Evolutionary conservation across 345 rosid genomes (phyloP), one percentile per base, ranked within the genome.

Genomic region (Brassica cretica): DNA sequence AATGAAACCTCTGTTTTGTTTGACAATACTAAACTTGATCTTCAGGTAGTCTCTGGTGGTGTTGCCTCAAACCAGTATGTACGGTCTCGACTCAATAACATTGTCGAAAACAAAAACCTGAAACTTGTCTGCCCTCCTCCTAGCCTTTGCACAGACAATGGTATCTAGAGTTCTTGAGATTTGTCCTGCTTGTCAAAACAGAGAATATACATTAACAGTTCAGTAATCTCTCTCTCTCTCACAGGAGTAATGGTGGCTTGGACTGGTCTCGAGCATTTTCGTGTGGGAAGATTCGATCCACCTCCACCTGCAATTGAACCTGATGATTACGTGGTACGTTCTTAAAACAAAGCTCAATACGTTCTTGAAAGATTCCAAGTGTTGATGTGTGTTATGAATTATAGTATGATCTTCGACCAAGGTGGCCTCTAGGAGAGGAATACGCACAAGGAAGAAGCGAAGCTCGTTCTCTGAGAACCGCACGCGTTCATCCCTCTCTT

Each of bases 231-330:
- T 5, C 8, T 21, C 37, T 35, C 2, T 35, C 61, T 8, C 19
- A 1, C 64, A 94, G 98, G 98, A 60, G 97, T 88, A 67, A 94
- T 94, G 98, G 87, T 94, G 73, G 98, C 98, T 77, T 94, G 98
- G 98, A 92, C 98, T 59, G 98, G 98, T 64, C 89, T 94, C 1
- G 98, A 94, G 85, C 93, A 94, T 83, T 89, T 90, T 67, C 82
- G 87, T 68, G 82, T 79, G 78, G 98, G 98, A 85, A 89, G 98
- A 85, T 94, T 72, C 66, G 97, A 94, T 85, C 97, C 97, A 78
- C 89, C 97, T 44, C 98, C 97, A n/a, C 90, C 87, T 71, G 88
- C 85, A 46, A 74, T 71, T 10, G 97, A 90, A 41, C 92, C 93
- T 19, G 95, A 87, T 4, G 93, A 94, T 88, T 77, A 71, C 65